A percentile compares a stretch with the other conserved stretches of the same genome.
These are phyloP conservation scores for Tolypocladium paradoxum DNA, from an alignment of 2,329 filamentous ascomycete genomes.

Conservation along the genomic window DNA sequence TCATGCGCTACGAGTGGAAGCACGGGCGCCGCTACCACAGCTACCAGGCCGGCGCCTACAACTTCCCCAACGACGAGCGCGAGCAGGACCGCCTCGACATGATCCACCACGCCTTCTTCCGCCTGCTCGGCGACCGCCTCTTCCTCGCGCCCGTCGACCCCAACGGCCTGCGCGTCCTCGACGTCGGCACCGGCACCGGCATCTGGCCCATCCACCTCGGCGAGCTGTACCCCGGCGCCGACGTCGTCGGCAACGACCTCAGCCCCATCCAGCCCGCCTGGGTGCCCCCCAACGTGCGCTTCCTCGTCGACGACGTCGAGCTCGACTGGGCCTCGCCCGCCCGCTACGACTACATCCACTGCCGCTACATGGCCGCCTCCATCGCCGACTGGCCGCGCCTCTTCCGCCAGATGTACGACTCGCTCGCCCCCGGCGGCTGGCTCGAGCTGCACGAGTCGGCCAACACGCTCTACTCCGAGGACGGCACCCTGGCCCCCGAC, in stretches of 20 bases:
- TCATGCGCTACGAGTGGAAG: constrained; percentile 24
- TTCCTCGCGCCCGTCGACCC: constrained; percentile 27
- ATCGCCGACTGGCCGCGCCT: constrained; percentile 20
- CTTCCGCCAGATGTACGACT: constrained; percentile 14
- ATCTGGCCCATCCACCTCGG: constrained; percentile 14
- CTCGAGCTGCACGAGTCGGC: constrained; percentile 34
- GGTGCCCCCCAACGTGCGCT: constrained; percentile 13
- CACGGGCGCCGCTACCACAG: constrained; percentile 27
- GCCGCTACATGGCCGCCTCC: constrained; percentile 11
- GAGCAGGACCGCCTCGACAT: constrained; percentile 44
- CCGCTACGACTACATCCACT: constrained; percentile 18
- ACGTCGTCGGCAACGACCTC: constrained; percentile 14
- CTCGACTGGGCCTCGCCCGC: constrained; percentile 11
- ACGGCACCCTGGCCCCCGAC: constrained; percentile 23
- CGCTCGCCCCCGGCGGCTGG: constrained; percentile 36
- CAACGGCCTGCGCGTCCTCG: constrained; percentile 17
- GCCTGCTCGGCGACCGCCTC: constrained; percentile 26
- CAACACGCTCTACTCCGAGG: constrained; percentile 25
- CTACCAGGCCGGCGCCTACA: constrained; percentile 22
- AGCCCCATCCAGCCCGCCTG: constrained; percentile 12
- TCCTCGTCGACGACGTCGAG: constrained; percentile 16
- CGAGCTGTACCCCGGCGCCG: constrained; percentile 11
- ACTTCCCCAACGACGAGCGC: constrained; percentile 13
- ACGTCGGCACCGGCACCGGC: constrained; percentile 14
- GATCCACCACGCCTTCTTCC: constrained; percentile 40